phyloP scores from a whole-genome alignment of 352 stramenopile species.

The Saprolegnia parasitica region DNA sequence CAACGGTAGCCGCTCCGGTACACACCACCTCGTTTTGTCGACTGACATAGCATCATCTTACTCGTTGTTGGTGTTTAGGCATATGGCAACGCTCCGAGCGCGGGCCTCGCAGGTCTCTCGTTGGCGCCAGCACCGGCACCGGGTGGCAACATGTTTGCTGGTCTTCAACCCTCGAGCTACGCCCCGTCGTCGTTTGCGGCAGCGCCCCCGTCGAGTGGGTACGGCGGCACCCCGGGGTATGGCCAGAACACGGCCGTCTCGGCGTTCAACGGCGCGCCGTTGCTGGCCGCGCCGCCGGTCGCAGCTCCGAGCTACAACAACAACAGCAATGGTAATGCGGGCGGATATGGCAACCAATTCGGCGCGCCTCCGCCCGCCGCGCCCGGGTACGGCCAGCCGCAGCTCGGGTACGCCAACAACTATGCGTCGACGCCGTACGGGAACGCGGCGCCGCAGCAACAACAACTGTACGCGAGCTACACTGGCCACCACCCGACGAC shows the following conservation, averaged over 20 bases:
- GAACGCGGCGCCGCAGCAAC: conserved; percentile 35
- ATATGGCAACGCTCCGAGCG: background rate
- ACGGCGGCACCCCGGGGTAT: background rate
- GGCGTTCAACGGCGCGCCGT: conserved; percentile 9
- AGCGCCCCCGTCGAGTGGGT: background rate
- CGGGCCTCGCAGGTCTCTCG: background rate
- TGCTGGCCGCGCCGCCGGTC: background rate
- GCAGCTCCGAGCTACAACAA: background rate
- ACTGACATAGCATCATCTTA: too few relatives aligned
- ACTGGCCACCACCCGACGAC: conserved; percentile 14
- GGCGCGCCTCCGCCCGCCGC: conserved; percentile 7
- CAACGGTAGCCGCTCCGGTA: background rate
- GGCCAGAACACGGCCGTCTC: conserved; percentile 14
- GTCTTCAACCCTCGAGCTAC: conserved; percentile 6
- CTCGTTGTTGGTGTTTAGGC: background rate
- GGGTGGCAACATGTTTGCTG: conserved; percentile 4
- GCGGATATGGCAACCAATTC: background rate
- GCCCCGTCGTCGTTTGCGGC: background rate
- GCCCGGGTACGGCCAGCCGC: conserved; percentile 27
- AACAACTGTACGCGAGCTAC: conserved; percentile 36
- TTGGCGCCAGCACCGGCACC: background rate
- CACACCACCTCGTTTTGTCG: background rate
- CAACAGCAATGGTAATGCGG: background rate
- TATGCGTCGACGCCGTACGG: conserved; percentile 22
- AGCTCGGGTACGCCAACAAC: conserved; percentile 34